Evolutionary conservation across 2,329 filamentous ascomycete species (phyloP).

Genomic region (Macrophomina phaseolina): DNA sequence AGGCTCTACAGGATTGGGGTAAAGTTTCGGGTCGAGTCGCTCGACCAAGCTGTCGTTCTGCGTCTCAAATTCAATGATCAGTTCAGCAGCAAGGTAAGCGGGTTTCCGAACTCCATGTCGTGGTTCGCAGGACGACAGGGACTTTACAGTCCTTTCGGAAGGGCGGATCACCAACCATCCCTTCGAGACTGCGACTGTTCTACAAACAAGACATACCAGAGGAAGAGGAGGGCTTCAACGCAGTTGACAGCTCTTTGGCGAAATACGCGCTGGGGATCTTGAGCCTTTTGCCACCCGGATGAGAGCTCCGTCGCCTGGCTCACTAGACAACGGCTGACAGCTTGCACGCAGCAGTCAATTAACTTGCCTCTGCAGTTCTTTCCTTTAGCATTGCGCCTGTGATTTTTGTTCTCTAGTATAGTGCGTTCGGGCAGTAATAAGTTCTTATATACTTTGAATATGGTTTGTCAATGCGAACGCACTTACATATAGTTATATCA

Average conservation of each 20-base stretch:
- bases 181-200: not conserved
- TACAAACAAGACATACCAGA: not conserved
- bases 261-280: not conserved
- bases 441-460: too few relatives aligned
- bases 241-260: not conserved
- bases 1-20: not conserved
- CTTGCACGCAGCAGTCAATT: too few relatives aligned
- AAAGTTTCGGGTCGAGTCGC: not conserved
- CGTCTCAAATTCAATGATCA: slow-evolving; percentile 4
- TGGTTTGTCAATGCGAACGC: too few relatives aligned
- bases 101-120: slow-evolving; percentile 1
- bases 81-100: slow-evolving; percentile 1
- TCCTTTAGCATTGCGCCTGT: too few relatives aligned
- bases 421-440: too few relatives aligned
- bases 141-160: slow-evolving; percentile 2
- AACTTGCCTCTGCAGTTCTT: too few relatives aligned
- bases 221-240: not conserved
- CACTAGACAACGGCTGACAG: too few relatives aligned
- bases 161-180: not conserved
- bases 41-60: not conserved
- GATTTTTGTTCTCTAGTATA: too few relatives aligned
- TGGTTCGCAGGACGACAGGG: not conserved
- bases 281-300: too few relatives aligned
- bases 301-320: too few relatives aligned
- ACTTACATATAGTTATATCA: too few relatives aligned